phyloP scores from a whole-genome alignment of 495 filamentous ascomycete species.

The Annulohypoxylon moriforme region DNA sequence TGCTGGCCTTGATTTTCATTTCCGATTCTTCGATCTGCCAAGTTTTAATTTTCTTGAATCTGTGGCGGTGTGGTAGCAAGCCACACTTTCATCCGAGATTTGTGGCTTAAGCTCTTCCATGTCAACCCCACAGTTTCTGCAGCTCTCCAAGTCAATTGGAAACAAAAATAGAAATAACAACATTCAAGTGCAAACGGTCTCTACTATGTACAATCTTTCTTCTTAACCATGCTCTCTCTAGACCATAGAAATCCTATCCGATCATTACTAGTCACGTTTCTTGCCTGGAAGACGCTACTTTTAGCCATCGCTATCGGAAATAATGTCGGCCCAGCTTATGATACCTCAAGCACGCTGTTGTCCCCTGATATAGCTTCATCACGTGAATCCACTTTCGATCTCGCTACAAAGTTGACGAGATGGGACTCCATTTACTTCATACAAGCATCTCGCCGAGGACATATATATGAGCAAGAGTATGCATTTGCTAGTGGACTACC shows the following conservation, averaged over 20 bases:
- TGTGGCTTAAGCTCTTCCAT: conserved; percentile 16
- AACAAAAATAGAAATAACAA: not conserved
- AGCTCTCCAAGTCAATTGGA: not conserved
- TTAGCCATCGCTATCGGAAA: conserved; percentile 68
- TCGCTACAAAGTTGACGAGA: conserved; percentile 71
- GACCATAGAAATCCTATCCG: conserved; percentile 40
- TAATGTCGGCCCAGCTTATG: conserved; percentile 82
- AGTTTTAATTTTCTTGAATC: not conserved
- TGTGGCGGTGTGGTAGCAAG: not conserved
- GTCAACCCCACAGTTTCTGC: not conserved
- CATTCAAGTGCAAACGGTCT: too few species aligned
- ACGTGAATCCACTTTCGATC: conserved; percentile 66
- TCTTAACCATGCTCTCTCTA: conserved; percentile 36
- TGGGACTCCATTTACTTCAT: conserved; percentile 96
- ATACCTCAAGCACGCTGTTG: conserved; percentile 82
- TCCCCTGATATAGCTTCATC: conserved; percentile 52
- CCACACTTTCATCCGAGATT: not conserved
- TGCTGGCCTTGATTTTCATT: not conserved
- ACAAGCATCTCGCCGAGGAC: conserved; percentile 73
- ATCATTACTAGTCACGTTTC: conserved; percentile 55
- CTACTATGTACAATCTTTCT: not conserved
- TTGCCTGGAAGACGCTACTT: conserved; percentile 79
- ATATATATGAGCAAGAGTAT: conserved; percentile 95
- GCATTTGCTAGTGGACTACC: conserved; percentile 84
- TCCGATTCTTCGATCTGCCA: not conserved